These are phyloP conservation scores for Ganoderma meredithae DNA, from an alignment of 1,284 basidiomycete genomes.

Conservation along the genomic window DNA sequence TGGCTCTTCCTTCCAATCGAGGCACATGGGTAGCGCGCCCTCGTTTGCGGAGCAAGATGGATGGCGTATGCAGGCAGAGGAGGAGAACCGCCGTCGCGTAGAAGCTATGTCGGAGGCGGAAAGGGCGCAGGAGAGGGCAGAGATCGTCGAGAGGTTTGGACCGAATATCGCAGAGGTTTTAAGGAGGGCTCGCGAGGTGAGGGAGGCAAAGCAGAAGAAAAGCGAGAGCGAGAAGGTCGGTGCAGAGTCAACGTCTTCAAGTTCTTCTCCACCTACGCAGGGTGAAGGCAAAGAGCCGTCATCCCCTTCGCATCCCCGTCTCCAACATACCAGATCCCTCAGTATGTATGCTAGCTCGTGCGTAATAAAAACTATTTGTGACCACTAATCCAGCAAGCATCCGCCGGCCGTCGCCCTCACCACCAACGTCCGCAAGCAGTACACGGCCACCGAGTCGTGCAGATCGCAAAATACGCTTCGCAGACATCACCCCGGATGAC, in stretches of 20 bases:
- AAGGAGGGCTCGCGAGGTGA: constrained; percentile 52
- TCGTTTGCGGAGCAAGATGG: constrained; percentile 20
- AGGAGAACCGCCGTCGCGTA: constrained; percentile 53
- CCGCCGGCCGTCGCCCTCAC: constrained; percentile 38
- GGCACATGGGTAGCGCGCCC: too few relatives aligned
- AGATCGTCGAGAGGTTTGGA: constrained; percentile 76
- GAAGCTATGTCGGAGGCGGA: constrained; percentile 56
- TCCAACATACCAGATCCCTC: constrained; percentile 34
- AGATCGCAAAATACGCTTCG: constrained; percentile 59
- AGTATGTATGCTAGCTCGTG: constrained; percentile 31
- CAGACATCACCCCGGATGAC: constrained; percentile 57
- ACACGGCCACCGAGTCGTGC: constrained; percentile 52
- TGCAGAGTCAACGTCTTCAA: constrained; percentile 20
- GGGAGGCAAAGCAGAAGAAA: constrained; percentile 29
- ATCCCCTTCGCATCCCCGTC: constrained; percentile 25
- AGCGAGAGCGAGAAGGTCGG: constrained; percentile 20
- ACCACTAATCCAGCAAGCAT: constrained; percentile 27
- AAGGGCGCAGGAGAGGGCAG: constrained; percentile 53
- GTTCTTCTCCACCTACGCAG: constrained; percentile 15
- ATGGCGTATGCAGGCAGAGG: constrained; percentile 45
- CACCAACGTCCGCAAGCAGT: constrained; percentile 40
- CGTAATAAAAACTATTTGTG: constrained; percentile 22
- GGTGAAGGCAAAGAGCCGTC: constrained; percentile 19
- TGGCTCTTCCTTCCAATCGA: background rate
- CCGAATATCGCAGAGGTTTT: constrained; percentile 66